These are phyloP conservation scores for Phaffia tasmanica DNA, from an alignment of 768 basidiomycete genomes.

Conservation along the genomic window DNA sequence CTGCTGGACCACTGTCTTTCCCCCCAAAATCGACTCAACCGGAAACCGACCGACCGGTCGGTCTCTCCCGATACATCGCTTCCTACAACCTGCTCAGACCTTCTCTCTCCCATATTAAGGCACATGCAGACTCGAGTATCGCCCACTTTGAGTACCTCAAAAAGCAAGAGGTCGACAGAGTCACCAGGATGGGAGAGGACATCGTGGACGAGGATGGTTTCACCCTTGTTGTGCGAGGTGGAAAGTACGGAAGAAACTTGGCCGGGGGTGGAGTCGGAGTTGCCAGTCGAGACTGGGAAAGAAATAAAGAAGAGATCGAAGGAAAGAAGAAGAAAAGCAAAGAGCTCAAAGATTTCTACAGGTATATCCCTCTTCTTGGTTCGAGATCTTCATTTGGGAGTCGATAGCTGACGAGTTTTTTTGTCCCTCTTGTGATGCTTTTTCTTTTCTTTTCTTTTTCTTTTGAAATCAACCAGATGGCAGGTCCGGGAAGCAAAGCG, in stretches of 20 bases:
- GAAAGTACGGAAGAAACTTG: constrained; percentile 68
- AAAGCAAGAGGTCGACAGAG: constrained; percentile 46
- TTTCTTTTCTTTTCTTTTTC: not conserved
- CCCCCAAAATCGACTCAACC: constrained; percentile 33
- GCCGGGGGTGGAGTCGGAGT: constrained; percentile 67
- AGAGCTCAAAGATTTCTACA: constrained; percentile 55
- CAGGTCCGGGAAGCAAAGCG: constrained; percentile 61
- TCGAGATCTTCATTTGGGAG: too few species aligned
- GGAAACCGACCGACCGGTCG: constrained; percentile 41
- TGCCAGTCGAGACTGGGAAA: constrained; percentile 46
- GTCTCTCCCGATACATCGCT: constrained; percentile 59
- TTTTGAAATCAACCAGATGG: constrained; percentile 46
- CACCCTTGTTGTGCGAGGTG: constrained; percentile 83
- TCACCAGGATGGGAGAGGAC: constrained; percentile 50
- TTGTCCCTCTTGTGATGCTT: too few species aligned
- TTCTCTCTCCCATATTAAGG: constrained; percentile 57
- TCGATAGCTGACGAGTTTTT: too few species aligned
- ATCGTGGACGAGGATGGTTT: constrained; percentile 91
- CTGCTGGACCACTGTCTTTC: constrained; percentile 32
- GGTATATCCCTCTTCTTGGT: constrained; percentile 43
- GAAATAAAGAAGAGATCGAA: constrained; percentile 49
- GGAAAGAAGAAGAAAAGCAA: constrained; percentile 50
- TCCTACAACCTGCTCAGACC: constrained; percentile 61
- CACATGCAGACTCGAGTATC: constrained; percentile 70
- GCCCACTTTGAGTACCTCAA: constrained; percentile 63